Conservation (phyloP, 1,284 basidiomycete species). For the Ceratobasidium sp. region DNA sequence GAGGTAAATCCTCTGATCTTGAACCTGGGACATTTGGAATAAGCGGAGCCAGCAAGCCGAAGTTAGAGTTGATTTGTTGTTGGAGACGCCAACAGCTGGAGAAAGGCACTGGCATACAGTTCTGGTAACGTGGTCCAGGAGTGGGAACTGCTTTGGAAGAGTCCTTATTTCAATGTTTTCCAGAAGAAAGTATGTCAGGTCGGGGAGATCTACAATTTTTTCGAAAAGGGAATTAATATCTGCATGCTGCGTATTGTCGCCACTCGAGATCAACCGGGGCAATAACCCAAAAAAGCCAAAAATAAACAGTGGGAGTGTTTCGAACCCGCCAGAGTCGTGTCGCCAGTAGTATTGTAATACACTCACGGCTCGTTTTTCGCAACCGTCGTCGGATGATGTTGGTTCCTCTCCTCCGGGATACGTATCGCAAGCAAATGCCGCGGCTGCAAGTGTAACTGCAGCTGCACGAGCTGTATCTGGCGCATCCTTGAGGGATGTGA, state of each 20-base stretch:
- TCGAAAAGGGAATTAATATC: background rate
- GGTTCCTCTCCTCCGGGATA: background rate
- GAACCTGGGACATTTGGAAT: too few species aligned
- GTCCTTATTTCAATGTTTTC: too few species aligned
- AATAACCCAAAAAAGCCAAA: background rate
- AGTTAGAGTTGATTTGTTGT: too few species aligned
- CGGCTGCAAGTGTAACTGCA: background rate
- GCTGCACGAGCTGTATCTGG: background rate
- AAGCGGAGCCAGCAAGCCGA: too few species aligned
- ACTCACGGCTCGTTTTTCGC: background rate
- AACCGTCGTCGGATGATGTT: background rate
- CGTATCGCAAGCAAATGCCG: background rate
- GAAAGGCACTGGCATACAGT: too few species aligned
- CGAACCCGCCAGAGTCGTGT: too few species aligned
- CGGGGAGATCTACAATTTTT: background rate
- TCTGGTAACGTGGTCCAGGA: too few species aligned
- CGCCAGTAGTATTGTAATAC: background rate
- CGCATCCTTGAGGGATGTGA: background rate
- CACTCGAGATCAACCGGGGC: background rate
- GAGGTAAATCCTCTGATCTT: too few species aligned
- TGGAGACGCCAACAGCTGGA: too few species aligned
- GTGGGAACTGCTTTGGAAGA: too few species aligned
- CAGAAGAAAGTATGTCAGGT: too few species aligned
- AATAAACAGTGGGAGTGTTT: background rate
- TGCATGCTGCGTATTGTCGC: background rate